Percentiles rank a stretch among this genome's conserved stretches.
Evolutionary conservation across 2,329 filamentous ascomycete genomes (phyloP).

Genomic region (Cadophora sp.): DNA sequence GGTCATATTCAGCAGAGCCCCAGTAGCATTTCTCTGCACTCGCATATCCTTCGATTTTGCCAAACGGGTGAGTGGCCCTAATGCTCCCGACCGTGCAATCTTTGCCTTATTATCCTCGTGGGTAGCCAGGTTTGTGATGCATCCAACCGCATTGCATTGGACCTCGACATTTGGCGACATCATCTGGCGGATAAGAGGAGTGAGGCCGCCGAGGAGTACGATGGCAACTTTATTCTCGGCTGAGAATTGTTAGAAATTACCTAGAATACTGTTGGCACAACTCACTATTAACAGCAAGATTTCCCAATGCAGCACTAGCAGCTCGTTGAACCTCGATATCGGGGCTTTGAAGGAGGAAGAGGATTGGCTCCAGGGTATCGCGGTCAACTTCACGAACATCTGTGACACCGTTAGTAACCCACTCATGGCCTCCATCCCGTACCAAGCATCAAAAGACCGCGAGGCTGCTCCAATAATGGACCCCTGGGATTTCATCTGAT

Average conservation of each 20-base stretch:
- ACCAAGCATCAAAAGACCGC: background rate
- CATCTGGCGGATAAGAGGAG: conserved; percentile 96
- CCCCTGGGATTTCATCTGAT: background rate
- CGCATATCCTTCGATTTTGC: conserved; percentile 99
- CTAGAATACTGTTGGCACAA: background rate
- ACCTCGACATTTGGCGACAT: conserved; percentile 97
- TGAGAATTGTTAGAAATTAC: conserved; percentile 57
- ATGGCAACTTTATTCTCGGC: conserved; percentile 98
- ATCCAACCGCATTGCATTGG: conserved; percentile 98
- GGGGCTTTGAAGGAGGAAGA: conserved; percentile 91
- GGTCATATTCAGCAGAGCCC: conserved; percentile 97
- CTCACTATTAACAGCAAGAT: conserved; percentile 96
- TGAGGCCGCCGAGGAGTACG: conserved; percentile 87
- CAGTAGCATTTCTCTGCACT: conserved; percentile 96
- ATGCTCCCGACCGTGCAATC: conserved; percentile 92
- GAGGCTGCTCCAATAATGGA: background rate
- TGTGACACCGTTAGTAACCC: conserved; percentile 49
- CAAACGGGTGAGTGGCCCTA: conserved; percentile 87
- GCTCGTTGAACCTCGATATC: conserved; percentile 98
- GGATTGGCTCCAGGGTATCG: conserved; percentile 93
- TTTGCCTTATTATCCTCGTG: conserved; percentile 99
- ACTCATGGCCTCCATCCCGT: background rate
- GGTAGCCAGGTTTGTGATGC: conserved; percentile 97
- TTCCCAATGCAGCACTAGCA: conserved; percentile 93
- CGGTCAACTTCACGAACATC: conserved; percentile 97